Base-by-base conservation (phyloP, 2,329 filamentous ascomycete genomes). In the Colletotrichum tropicale region DNA sequence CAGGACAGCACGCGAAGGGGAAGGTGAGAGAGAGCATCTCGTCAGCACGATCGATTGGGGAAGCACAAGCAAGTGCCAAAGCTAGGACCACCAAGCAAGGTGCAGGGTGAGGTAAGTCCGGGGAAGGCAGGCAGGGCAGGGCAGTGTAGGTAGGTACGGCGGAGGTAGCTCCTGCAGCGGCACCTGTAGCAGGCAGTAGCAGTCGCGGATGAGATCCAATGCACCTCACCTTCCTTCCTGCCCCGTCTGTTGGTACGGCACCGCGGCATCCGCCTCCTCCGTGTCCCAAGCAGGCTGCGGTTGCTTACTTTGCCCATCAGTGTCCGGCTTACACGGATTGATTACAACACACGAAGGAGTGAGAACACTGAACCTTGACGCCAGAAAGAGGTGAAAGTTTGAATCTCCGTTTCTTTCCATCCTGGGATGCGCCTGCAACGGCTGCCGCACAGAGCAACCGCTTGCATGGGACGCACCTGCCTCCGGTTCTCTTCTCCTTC, bases 391-490 rank as follows among this genome's bases (percentile, higher is more conserved):
- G 3, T 48, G 43, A 48, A 5, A 21, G 60, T 26, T 38, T 64
- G n/a, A 64, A 36, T 21, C 21, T 26, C 15, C 6, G 32, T 24
- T 64, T n/a, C n/a, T 55, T 43, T 60, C 34, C 52, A 16, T 21
- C 55, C 52, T 34, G 34, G 55, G 32, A 60, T 61, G 66, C 26
- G 28, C 67, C 56, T 36, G 55, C 34, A 70, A 70, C 55, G 56
- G 30, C n/a, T 16, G 38, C 52, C 68, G 58, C 71, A 74, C 71
- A 70, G 71, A 55, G 58, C 72, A 74, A 32, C 60, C 12, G 72
- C 28, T 74, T 70, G 67, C 61, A 66, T 67, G 21, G 43, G 43
- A 61, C 68, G 72, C 72, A 73, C 73, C 18, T 68, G 70, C 73
- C 70, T 58, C 26, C 64, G 9, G 73, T 75, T 75, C 72, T 56